Percentiles rank a stretch among this genome's conserved stretches.
Conservation (phyloP, 2,329 filamentous ascomycete species). For the Ascochyta viciae-villosae region DNA sequence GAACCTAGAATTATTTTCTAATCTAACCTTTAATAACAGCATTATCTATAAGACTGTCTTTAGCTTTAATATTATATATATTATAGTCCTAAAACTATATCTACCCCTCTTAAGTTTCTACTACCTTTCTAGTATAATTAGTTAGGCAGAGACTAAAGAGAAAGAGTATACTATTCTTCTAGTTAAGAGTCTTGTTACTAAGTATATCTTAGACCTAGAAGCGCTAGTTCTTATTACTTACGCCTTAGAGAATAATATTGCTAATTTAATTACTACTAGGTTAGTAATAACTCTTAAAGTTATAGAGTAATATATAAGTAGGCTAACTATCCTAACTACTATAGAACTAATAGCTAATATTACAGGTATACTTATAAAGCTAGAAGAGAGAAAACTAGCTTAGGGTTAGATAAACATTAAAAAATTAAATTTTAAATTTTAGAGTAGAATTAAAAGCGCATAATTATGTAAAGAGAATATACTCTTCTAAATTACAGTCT, state of each 20-base stretch:
- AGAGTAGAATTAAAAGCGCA: too few species aligned
- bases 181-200: constrained; percentile 72
- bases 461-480: too few species aligned
- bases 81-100: constrained; percentile 75
- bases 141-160: constrained; percentile 63
- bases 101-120: constrained; percentile 82
- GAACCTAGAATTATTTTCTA: constrained; percentile 51
- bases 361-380: too few species aligned
- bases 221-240: constrained; percentile 80
- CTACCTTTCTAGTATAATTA: constrained; percentile 84
- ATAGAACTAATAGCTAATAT: too few species aligned
- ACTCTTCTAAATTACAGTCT: too few species aligned
- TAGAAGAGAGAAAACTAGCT: too few species aligned
- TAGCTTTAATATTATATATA: constrained; percentile 79
- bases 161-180: constrained; percentile 67
- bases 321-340: too few species aligned
- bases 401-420: too few species aligned
- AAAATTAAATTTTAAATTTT: too few species aligned
- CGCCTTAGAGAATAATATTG: constrained; percentile 78
- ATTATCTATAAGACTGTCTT: constrained; percentile 66
- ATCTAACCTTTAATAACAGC: constrained; percentile 14
- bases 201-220: constrained; percentile 73
- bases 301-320: too few species aligned
- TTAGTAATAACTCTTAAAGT: too few species aligned
- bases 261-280: constrained; percentile 74